Evolutionary conservation across 2,329 filamentous ascomycete species (phyloP), one percentile per base, ranked within the genome.

Genomic region (Mollisiaceae sp.): DNA sequence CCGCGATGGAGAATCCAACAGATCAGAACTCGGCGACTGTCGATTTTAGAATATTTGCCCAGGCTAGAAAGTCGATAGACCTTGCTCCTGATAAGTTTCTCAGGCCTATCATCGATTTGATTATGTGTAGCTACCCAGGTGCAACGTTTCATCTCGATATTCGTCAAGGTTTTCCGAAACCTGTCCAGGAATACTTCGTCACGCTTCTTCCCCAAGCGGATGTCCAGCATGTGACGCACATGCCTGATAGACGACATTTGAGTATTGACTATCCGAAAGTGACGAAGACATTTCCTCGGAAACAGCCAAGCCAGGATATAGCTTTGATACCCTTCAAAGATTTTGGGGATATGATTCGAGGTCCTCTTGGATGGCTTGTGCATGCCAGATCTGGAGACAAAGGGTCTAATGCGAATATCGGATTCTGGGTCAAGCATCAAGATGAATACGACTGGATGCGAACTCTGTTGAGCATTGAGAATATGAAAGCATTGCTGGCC

Each of bases 11-110:
- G 0, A 76, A 83, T 50, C 79, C 81, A 0, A 71, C 69, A 2
- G 79, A 77, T 20, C 82, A 85, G 36, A 79, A 80, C 27, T 78
- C 77, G 0, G 82, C 82, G 0, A 85, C 83, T 0, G 82, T 84
- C 0, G 80, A 81, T 59, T 77, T 84, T 45, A 70, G 82, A 38
- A 73, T 82, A 57, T 78, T 84, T 69, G 78, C 79, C 0, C 81
- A 88, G 69, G 82, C 84, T 2, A 77, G 64, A 75, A 75, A 68
- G 9, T 77, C 72, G 38, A 72, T 56, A 45, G 70, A 74, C 22
- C 67, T 78, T 1, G 74, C 76, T 0, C 74, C 77, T 0, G 59
- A 70, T 3, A 79, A 76, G 36, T 82, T 83, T 67, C 75, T 78
- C 18, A 70, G 77, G 20, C 77, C 78, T 11, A 77, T 77, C 38